Evolutionary conservation across 31 red algal species (phyloP), one percentile per base, ranked within the genome.

Genomic region (Bonnemaisonia californica): DNA sequence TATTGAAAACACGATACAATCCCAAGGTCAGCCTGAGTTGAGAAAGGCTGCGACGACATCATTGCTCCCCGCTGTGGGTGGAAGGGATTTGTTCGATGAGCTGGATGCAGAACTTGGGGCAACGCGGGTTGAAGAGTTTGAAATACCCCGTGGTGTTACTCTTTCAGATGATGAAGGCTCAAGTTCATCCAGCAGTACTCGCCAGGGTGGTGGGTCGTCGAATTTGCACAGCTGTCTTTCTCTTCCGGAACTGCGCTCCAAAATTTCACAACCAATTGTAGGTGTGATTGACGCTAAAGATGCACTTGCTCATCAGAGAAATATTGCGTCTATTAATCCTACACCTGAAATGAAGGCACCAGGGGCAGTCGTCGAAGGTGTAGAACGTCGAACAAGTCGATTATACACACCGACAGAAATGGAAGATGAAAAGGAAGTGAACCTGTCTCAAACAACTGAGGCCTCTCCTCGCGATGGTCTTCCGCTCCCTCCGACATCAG

Each of bases 191-290:
- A 11, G 7, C 9, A 11, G 9, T 11, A 16, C 7, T 51, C 45
- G 45, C 16, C 45, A 16, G 16, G 45, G 9, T 11, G 16, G 45
- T 16, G 45, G 45, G 7, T 51, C 45, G 9, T 7, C 9, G 7
- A 51, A 51, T 16, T 51, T 77, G 18, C 74, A 57, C 51, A 77
- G 54, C 54, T 77, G 74, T 47, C n/a, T 77, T 5, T 77, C 74
- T 19, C 74, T 77, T 61, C 74, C 74, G 3, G 74, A 77, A 1
- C 32, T 77, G 48, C 47, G 56, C 28, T 59, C 22, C 3, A 58
- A 16, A 73, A 21, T 27, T 48, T 35, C 35, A 48, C 41, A 21
- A 28, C 23, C 35, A 31, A 47, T 55, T 4, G 51, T 32, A 9
- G 74, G 54, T 13, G 54, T 22, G 7, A 32, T 30, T 63, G 59